Percentiles rank a stretch among this genome's conserved stretches.
phyloP scores from a whole-genome alignment of 1,139 yeast species.

The Nakaseomyces uthaithaninus region DNA sequence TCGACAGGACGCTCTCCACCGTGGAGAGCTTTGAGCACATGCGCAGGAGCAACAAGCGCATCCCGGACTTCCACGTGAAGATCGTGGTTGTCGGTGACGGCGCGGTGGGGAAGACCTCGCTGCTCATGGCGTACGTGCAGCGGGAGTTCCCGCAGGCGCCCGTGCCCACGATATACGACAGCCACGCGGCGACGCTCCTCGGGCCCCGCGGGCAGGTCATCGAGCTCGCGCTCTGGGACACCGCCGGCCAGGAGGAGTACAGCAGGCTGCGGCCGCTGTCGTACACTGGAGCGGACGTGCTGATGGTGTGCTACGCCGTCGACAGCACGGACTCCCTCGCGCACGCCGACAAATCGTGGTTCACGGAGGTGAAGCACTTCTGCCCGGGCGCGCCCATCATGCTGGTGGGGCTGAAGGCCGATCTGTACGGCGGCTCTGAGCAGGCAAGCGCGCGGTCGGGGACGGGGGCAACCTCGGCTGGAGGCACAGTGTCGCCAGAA shows the following conservation, averaged over 20 bases:
- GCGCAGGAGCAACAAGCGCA: conserved; percentile 14
- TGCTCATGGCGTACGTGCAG: conserved; percentile 72
- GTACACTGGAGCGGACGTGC: conserved; percentile 72
- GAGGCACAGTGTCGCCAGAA: too few relatives aligned
- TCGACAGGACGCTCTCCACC: conserved; percentile 22
- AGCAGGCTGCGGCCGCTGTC: conserved; percentile 75
- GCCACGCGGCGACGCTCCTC: conserved; percentile 59
- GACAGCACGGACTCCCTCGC: conserved; percentile 56
- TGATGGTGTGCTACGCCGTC: conserved; percentile 68
- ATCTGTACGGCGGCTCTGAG: conserved; percentile 38
- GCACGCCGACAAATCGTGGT: conserved; percentile 77
- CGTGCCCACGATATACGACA: conserved; percentile 82
- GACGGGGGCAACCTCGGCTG: too few relatives aligned
- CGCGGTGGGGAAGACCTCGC: conserved; percentile 87
- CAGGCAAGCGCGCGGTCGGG: conserved; percentile 6
- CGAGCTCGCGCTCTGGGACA: conserved; percentile 82
- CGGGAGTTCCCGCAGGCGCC: conserved; percentile 67
- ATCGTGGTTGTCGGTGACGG: conserved; percentile 90
- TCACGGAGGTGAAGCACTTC: conserved; percentile 75
- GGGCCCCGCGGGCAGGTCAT: conserved; percentile 44
- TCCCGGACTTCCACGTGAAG: conserved; percentile 35
- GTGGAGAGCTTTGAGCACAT: conserved; percentile 23
- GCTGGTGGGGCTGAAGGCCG: conserved; percentile 74
- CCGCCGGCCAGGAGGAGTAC: conserved; percentile 92
- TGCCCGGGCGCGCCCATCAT: conserved; percentile 74